These are phyloP conservation scores for Phytophthora colocasiae DNA, from an alignment of 352 stramenopile species.

Conservation along the genomic window DNA sequence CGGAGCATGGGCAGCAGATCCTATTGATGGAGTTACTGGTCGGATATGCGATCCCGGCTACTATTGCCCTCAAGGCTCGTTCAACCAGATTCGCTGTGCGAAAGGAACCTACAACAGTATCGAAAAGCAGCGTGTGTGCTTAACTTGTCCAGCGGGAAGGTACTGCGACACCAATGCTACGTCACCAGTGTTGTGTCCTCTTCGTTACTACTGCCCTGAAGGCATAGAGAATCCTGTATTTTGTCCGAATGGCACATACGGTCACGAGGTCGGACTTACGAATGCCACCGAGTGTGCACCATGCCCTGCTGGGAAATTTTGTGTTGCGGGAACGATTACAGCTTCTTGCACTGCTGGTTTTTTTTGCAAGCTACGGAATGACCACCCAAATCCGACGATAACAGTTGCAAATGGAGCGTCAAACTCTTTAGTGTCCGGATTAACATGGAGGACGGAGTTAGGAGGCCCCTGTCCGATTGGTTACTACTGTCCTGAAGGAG, in stretches of 20 bases:
- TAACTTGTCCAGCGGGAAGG: conserved; percentile 58
- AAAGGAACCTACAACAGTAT: conserved; percentile 78
- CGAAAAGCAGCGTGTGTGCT: conserved; percentile 53
- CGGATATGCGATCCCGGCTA: conserved; percentile 64
- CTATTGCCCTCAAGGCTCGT: conserved; percentile 74
- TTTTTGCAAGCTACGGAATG: conserved; percentile 82
- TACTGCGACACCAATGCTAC: conserved; percentile 80
- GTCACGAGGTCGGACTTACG: conserved; percentile 52
- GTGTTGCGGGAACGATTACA: conserved; percentile 71
- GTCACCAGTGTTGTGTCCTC: conserved; percentile 55
- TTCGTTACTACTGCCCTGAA: conserved; percentile 75
- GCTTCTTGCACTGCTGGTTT: conserved; percentile 83
- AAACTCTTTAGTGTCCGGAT: background rate
- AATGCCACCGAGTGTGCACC: conserved; percentile 60
- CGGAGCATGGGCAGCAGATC: conserved; percentile 55
- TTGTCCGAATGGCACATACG: conserved; percentile 86
- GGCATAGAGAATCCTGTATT: conserved; percentile 54
- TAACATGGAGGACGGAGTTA: conserved; percentile 48
- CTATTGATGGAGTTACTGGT: conserved; percentile 65
- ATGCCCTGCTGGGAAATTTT: conserved; percentile 83
- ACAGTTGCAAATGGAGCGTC: conserved; percentile 15
- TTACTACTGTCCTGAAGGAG: conserved; percentile 80
- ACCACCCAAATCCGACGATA: conserved; percentile 54
- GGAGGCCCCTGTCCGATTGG: conserved; percentile 77
- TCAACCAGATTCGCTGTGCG: conserved; percentile 52